Evolutionary conservation across 2,329 filamentous ascomycete species (phyloP), one percentile per base, ranked within the genome.

Genomic region (Aspergillus ustus): DNA sequence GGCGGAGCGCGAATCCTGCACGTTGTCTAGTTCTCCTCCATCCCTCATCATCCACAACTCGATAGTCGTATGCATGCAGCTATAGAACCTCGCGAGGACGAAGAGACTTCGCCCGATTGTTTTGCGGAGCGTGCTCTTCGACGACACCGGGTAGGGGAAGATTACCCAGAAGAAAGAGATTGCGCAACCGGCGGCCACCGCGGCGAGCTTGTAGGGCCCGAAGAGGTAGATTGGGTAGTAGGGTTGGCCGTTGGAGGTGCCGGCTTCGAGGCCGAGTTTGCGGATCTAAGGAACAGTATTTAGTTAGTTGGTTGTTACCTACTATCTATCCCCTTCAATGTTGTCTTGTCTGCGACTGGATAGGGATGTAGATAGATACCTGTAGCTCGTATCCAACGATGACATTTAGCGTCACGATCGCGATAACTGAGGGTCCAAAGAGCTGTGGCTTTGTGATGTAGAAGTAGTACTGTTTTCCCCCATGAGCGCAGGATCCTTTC

Each of bases 101-200:
- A 91, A 91, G 2, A 93, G 80, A 0, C 88, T 85, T 1, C 84
- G 83, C 11, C 89, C 89, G 0, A 92, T 80, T 52, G 88, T 86
- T 63, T 85, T 85, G 5, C 90, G 83, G 5, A 92, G 79, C 70
- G 86, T 86, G 2, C 86, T 87, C 56, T 90, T 87, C 58, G 92
- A 90, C 0, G 89, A 89, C 45, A 91, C 82, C 0, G 90, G 89
- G 63, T 85, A 89, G 0, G 90, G 90, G 68, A 92, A 91, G 56
- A 91, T 83, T 0, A 90, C 91, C 89, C 89, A 93, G 72, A 93
- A 82, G 74, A 91, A 92, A 8, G 89, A 89, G 0, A 92, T 85
- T 1, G 85, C 81, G 52, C 89, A 84, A 40, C 90, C 91, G 1
- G 81, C 88, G 1, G 83, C 81, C 0, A 93, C 89, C 1, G 85